Conservation (phyloP, 805 yeast species). For the Candida ortonii region DNA sequence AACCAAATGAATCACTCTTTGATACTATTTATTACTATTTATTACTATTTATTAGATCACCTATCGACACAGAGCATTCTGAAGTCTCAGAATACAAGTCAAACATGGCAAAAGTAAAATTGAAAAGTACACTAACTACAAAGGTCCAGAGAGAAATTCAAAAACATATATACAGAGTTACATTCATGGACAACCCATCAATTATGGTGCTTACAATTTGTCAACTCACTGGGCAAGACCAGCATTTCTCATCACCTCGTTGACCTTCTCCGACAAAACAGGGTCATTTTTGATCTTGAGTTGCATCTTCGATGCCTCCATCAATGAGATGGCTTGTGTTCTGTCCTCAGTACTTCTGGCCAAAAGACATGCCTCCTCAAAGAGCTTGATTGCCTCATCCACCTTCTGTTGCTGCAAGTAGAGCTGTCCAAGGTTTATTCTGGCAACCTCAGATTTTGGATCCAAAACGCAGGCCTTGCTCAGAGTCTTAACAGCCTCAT, state of each 20-base stretch:
- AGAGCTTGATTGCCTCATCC: constrained; percentile 75
- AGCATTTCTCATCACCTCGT: constrained; percentile 50
- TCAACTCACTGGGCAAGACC: constrained; percentile 21
- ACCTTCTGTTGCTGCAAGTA: constrained; percentile 79
- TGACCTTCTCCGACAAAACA: constrained; percentile 56
- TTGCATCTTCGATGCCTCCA: constrained; percentile 92
- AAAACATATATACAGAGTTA: constrained; percentile 12
- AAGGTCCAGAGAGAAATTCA: no score
- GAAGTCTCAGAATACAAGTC: no score
- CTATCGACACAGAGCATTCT: no score
- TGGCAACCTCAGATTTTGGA: constrained; percentile 85
- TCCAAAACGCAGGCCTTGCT: constrained; percentile 77
- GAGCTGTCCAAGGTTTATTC: constrained; percentile 87
- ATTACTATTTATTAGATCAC: no score
- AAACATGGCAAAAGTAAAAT: no score
- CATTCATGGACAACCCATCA: no score
- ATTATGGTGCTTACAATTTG: no score
- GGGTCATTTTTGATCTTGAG: constrained; percentile 71
- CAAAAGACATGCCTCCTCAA: constrained; percentile 77
- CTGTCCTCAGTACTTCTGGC: constrained; percentile 86
- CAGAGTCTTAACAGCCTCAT: constrained; percentile 62
- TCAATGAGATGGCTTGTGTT: constrained; percentile 84
- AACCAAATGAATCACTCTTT: no score
- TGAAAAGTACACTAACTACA: no score
- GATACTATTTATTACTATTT: no score